Percentiles rank a stretch among this genome's conserved stretches.
phyloP scores from a whole-genome alignment of 306 rosid species.

The Adenanthera pavonina region DNA sequence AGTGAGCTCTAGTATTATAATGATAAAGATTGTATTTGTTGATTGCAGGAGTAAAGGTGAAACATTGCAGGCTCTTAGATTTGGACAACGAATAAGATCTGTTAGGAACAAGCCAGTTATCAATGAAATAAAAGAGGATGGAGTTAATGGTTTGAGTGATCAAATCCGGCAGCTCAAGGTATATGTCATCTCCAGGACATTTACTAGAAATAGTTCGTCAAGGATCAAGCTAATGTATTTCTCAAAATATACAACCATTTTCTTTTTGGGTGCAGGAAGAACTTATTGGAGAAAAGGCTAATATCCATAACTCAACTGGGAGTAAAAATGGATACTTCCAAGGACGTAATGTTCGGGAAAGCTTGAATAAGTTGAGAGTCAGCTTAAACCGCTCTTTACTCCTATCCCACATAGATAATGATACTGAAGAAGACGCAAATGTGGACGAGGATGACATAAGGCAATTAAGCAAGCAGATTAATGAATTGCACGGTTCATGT shows the following conservation, averaged over 20 bases:
- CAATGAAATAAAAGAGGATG: constrained; percentile 89
- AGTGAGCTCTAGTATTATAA: constrained; percentile 2
- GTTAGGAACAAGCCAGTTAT: constrained; percentile 76
- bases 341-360: constrained; percentile 76
- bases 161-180: constrained; percentile 94
- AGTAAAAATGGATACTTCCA: constrained; percentile 62
- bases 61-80: constrained; percentile 76
- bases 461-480: constrained; percentile 70
- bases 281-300: constrained; percentile 78
- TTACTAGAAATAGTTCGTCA: constrained; percentile 29
- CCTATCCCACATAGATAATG: constrained; percentile 61
- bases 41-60: constrained; percentile 69
- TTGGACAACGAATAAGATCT: constrained; percentile 84
- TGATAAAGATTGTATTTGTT: constrained; percentile 38
- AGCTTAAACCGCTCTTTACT: constrained; percentile 89
- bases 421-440: constrained; percentile 65
- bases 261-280: constrained; percentile 71
- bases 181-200: constrained; percentile 27
- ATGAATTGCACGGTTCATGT: constrained; percentile 61
- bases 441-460: constrained; percentile 72
- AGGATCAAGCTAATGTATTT: constrained; percentile 11
- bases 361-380: constrained; percentile 81
- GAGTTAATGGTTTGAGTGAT: constrained; percentile 85
- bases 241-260: constrained; percentile 20
- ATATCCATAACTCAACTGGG: constrained; percentile 50